Evolutionary conservation across 2,329 filamentous ascomycete species (phyloP).

Genomic region (Bipolaris oryzae): DNA sequence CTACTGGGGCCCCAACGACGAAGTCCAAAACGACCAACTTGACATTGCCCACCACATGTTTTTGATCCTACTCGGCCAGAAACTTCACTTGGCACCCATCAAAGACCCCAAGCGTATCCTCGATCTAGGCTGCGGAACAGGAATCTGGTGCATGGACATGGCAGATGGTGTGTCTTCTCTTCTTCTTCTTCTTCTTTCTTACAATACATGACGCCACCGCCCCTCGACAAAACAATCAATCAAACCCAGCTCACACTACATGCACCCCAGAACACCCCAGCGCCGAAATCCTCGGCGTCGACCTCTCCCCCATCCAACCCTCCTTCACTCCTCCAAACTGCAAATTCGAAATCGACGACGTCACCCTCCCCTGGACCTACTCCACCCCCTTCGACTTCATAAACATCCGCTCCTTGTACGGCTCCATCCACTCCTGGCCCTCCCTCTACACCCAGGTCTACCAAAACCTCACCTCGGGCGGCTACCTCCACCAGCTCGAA

Average conservation of each 20-base stretch:
- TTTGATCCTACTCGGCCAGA: conserved; percentile 28
- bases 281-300: conserved; percentile 53
- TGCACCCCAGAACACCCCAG: conserved; percentile 18
- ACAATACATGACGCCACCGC: not conserved
- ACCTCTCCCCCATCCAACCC: conserved; percentile 57
- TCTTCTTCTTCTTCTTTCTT: not conserved
- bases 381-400: conserved; percentile 48
- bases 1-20: conserved; percentile 43
- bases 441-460: conserved; percentile 43
- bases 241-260: not conserved
- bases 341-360: conserved; percentile 55
- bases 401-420: conserved; percentile 52
- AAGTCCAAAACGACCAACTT: conserved; percentile 36
- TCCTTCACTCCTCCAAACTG: conserved; percentile 52
- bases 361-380: conserved; percentile 48
- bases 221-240: not conserved
- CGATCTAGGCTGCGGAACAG: conserved; percentile 37
- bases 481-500: conserved; percentile 51
- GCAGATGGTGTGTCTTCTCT: conserved; percentile 21
- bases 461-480: conserved; percentile 42
- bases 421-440: conserved; percentile 52
- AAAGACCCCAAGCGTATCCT: conserved; percentile 24
- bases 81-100: conserved; percentile 34
- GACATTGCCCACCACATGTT: conserved; percentile 40
- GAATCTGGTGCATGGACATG: conserved; percentile 41